Base-by-base conservation (phyloP, 2,329 filamentous ascomycete genomes). In the Aspergillus hiratsukae region DNA sequence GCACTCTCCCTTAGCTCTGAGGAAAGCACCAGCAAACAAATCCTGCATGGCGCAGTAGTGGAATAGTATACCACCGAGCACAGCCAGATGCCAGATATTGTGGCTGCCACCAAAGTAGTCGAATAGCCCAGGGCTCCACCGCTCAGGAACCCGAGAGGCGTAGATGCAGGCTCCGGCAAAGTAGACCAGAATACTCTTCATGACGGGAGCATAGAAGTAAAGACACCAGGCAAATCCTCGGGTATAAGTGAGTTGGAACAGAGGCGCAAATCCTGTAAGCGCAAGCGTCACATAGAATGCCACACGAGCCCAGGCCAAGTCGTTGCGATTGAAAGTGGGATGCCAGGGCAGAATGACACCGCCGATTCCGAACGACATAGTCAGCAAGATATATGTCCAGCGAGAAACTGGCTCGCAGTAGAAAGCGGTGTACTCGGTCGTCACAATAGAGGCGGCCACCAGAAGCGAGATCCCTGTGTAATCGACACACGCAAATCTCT, bases 371-470 rank as follows among this genome's bases (percentile, higher is more conserved):
- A 99, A 84, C 14, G 87, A 72, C 56, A 89, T 87, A 2, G 94
- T 97, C 51, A 89, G 79, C 45, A 82, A 75, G 79, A 99, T 94
- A 76, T 97, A 99, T 11, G 84, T 80, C 83, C 88, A 94, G 54
- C 92, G 88, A 64, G 89, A 92, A 49, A 89, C 68, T 3, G 94
- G 92, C 68, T 99, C 94, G 78, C 94, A 97, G 79, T 99, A 99
- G 75, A 99, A 99, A 25, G 93, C 94, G 0, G 94, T 97, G 78
- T 97, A 99, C 73, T 99, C 94, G 37, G 91, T 96, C 2, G 94
- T 97, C 83, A 97, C 91, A 77, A 99, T 99, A 55, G 90, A 96
- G 9, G 94, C 91, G 2, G 94, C 72, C 52, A 99, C 94, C 27
- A 99, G 83, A 51, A 99, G 80, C 1, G 92, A 96, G 64, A 99